Evolutionary conservation across 208 protist genomes (phyloP).

Genomic region (Trypanosoma lewisi): DNA sequence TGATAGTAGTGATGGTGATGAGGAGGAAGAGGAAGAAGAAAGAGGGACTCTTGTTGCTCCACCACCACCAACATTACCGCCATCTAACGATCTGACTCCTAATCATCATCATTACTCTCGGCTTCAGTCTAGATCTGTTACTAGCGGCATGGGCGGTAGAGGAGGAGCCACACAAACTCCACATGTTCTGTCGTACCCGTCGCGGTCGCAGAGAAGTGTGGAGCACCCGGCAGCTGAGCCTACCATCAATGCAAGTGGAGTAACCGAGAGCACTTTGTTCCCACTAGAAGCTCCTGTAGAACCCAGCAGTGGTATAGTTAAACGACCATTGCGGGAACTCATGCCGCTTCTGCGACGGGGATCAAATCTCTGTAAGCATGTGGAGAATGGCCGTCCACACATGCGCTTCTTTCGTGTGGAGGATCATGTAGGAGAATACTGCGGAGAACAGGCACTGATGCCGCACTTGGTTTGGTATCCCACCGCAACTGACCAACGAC

Average conservation of each 20-base stretch:
- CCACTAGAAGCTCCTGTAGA: slow-evolving; percentile 8
- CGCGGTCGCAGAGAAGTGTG: slow-evolving; percentile 1
- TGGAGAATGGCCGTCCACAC: slow-evolving; percentile 36
- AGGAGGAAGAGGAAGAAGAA: no score
- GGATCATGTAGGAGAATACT: slow-evolving; percentile 38
- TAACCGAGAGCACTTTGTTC: not conserved
- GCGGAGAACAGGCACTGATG: slow-evolving; percentile 43
- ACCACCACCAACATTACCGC: slow-evolving; percentile 5
- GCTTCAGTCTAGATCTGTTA: not conserved
- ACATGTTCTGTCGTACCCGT: not conserved
- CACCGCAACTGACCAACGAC: not conserved
- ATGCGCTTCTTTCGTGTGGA: slow-evolving; percentile 67
- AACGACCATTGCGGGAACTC: slow-evolving; percentile 43
- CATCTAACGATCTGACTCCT: not conserved
- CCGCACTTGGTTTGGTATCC: slow-evolving; percentile 63
- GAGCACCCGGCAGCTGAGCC: not conserved
- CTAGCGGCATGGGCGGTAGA: not conserved
- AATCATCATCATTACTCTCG: not conserved
- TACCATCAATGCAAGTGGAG: slow-evolving; percentile 10
- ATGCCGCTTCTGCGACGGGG: slow-evolving; percentile 59
- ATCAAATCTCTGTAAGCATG: slow-evolving; percentile 45
- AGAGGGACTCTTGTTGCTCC: no score
- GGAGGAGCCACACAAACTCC: not conserved
- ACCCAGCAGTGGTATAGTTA: slow-evolving; percentile 34
- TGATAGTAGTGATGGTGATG: not conserved